Percentiles rank a stretch among this genome's conserved stretches.
These are phyloP conservation scores for Friedmanniomyces endolithicus DNA, from an alignment of 495 filamentous ascomycete species.

Conservation along the genomic window DNA sequence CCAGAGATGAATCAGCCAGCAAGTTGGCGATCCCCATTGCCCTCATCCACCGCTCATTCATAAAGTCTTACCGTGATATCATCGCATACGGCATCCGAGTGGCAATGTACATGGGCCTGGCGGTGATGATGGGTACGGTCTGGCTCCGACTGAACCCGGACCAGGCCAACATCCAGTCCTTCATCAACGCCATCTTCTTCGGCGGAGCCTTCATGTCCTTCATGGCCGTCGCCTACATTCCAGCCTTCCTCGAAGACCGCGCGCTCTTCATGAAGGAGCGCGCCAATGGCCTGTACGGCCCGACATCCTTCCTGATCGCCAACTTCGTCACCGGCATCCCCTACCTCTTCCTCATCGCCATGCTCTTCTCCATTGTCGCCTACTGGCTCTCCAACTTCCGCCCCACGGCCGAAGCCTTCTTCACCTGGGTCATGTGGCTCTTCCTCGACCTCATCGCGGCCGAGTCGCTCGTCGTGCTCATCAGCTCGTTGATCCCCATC, in stretches of 20 bases:
- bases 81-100: constrained; percentile 71
- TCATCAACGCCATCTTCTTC: constrained; percentile 74
- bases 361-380: constrained; percentile 59
- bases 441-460: constrained; percentile 74
- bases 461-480: constrained; percentile 65
- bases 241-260: constrained; percentile 69
- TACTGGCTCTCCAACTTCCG: constrained; percentile 76
- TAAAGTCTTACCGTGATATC: constrained; percentile 72
- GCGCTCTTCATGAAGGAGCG: constrained; percentile 62
- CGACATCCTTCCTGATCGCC: constrained; percentile 55
- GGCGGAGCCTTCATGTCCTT: constrained; percentile 80
- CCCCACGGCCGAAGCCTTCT: constrained; percentile 51
- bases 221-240: constrained; percentile 76
- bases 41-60: constrained; percentile 57
- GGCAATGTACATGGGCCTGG: constrained; percentile 71
- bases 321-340: constrained; percentile 76
- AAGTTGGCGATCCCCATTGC: constrained; percentile 33
- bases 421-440: constrained; percentile 73
- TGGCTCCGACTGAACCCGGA: constrained; percentile 55
- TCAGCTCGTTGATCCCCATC: constrained; percentile 58
- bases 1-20: constrained; percentile 24
- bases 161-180: constrained; percentile 60
- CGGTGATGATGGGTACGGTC: constrained; percentile 80
- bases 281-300: constrained; percentile 68
- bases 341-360: constrained; percentile 61